Evolutionary conservation across 2,329 filamentous ascomycete genomes (phyloP), one percentile per base, ranked within the genome.

Genomic region (Aspergillus caelatus): DNA sequence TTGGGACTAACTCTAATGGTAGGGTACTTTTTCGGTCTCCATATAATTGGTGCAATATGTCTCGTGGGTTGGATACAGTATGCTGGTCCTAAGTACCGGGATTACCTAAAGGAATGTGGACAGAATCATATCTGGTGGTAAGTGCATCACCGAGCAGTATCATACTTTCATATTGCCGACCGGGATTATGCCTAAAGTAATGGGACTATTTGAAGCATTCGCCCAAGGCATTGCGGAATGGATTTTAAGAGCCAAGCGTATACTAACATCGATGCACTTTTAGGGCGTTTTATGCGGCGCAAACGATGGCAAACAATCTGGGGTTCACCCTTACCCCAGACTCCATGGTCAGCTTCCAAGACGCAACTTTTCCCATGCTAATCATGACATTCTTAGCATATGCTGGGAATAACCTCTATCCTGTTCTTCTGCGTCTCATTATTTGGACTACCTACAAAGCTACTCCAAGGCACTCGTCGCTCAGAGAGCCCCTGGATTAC

Each of bases 381-480:
- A 32, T 79, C 32, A 78, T 79, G 77, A 77, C 73, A 16, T 78
- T 79, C 62, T 71, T 80, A 14, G 77, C 77, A 21, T 74, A 75
- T 61, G 74, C 75, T 32, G 78, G 78, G 30, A 77, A 80, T 54
- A 80, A 77, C 14, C 71, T 75, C 54, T 90, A 88, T 62, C 88
- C 87, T 58, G 84, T 80, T 50, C 83, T 84, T 67, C 68, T 84
- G 11, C 82, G 88, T 0, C 72, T 89, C 0, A 77, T 85, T 10
- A 82, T 91, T 43, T 90, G 86, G 86, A 74, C 72, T 8, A 81
- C 84, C 68, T 84, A 78, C 54, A 86, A 83, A 66, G 58, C 82
- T 3, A 71, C 79, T 0, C 82, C 84, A 0, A 71, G 77, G 5
- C 61, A 75, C 2, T 74, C 72, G 9, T 64, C 55, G 71, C 2